Evolutionary conservation across 2,329 filamentous ascomycete species (phyloP).

Genomic region (Spiromastix sp.): DNA sequence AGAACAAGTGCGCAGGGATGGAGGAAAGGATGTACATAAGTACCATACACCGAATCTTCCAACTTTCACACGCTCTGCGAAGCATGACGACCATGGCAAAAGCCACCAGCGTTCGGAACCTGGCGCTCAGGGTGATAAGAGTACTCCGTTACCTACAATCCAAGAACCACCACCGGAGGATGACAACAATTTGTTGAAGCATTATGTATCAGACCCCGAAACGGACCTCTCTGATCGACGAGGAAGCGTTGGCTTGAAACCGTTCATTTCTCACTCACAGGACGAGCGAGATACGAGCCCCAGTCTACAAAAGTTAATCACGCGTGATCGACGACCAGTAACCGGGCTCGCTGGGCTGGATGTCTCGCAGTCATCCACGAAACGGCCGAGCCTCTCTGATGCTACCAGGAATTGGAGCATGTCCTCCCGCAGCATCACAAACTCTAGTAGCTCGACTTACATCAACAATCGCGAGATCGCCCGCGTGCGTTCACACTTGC

Average conservation of each 20-base stretch:
- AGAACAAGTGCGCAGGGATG: constrained; percentile 21
- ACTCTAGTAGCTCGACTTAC: constrained; percentile 22
- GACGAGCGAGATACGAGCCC: too few species aligned
- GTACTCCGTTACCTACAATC: background rate
- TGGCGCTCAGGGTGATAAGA: constrained; percentile 4
- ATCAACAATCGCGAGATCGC: constrained; percentile 65
- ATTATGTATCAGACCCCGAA: background rate
- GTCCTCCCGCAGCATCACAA: constrained; percentile 37
- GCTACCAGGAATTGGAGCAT: constrained; percentile 49
- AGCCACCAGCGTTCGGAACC: constrained; percentile 6
- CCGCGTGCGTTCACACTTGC: constrained; percentile 63
- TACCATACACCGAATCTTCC: constrained; percentile 39
- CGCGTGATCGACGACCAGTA: constrained; percentile 29
- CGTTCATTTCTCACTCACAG: too few species aligned
- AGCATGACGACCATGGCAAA: constrained; percentile 21
- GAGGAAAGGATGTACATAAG: constrained; percentile 26
- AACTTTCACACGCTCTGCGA: constrained; percentile 40
- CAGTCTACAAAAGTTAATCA: too few species aligned
- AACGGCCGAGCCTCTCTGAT: constrained; percentile 27
- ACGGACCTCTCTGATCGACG: background rate
- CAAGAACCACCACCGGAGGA: background rate
- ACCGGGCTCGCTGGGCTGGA: constrained; percentile 36
- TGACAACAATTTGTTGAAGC: background rate
- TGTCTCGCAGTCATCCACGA: constrained; percentile 17
- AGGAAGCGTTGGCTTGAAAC: too few species aligned